Percentiles rank a stretch among this genome's conserved stretches.
These are phyloP conservation scores for Citrullus colocynthis DNA, from an alignment of 306 rosid genomes.

Conservation along the genomic window DNA sequence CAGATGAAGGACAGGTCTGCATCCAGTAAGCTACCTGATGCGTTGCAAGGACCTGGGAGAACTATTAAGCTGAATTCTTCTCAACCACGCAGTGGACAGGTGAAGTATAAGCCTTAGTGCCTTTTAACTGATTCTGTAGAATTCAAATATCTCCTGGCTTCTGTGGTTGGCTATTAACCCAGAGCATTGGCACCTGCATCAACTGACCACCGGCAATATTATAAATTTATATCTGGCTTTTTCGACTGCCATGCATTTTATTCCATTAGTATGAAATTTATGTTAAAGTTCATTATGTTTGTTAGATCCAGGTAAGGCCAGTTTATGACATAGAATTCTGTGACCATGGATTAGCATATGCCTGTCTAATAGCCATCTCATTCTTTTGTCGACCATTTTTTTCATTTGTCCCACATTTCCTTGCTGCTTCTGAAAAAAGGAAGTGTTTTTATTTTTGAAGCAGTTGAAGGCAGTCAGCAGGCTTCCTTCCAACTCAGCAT, in stretches of 20 bases:
- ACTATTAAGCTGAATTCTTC: slow-evolving; percentile 28
- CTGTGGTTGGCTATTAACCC: background rate
- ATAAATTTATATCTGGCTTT: background rate
- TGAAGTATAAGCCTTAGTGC: slow-evolving; percentile 9
- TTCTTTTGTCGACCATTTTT: background rate
- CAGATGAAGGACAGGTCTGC: slow-evolving; percentile 38
- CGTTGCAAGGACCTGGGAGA: slow-evolving; percentile 40
- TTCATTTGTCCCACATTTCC: background rate
- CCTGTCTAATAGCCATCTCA: background rate
- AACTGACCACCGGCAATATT: background rate
- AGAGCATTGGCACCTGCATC: background rate
- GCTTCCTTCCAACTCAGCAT: slow-evolving; percentile 37
- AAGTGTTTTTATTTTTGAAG: slow-evolving; percentile 26
- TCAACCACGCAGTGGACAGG: slow-evolving; percentile 51
- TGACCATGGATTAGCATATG: background rate
- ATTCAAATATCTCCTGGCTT: background rate
- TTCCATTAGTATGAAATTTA: background rate
- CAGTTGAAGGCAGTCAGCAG: slow-evolving; percentile 39
- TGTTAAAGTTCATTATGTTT: background rate
- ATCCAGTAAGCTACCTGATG: slow-evolving; percentile 37
- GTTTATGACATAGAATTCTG: background rate
- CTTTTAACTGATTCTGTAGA: background rate
- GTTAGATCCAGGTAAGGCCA: background rate
- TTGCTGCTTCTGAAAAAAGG: background rate
- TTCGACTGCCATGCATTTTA: background rate